Evolutionary conservation across 352 stramenopile species (phyloP).

Genomic region (Phytophthora macrochlamydospora): DNA sequence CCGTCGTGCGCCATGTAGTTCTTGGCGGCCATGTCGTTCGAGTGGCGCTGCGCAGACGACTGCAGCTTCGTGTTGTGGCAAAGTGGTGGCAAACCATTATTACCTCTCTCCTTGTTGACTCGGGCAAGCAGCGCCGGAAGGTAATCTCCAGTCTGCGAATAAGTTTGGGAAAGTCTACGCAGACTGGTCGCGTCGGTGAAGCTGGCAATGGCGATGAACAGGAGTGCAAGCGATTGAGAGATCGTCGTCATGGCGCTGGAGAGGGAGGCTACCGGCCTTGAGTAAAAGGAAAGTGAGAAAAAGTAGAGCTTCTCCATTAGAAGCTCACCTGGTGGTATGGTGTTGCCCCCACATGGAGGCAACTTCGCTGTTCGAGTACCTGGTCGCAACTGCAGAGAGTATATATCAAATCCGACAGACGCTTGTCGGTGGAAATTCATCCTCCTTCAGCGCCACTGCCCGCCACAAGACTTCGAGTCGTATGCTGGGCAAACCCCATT

Average conservation of each 20-base stretch:
- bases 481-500: too few species aligned
- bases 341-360: constrained; percentile 13
- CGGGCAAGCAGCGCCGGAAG: constrained; percentile 36
- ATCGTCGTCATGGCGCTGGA: constrained; percentile 4
- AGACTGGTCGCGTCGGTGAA: neutral
- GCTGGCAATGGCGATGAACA: constrained; percentile 2
- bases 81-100: constrained; percentile 27
- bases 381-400: constrained; percentile 3
- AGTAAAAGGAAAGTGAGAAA: constrained; percentile 13
- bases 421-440: too few species aligned
- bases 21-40: constrained; percentile 43
- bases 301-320: neutral
- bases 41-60: constrained; percentile 25
- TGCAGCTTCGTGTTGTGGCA: constrained; percentile 44
- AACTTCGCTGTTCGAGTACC: constrained; percentile 17
- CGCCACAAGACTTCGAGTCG: neutral
- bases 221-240: constrained; percentile 5
- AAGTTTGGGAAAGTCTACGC: constrained; percentile 27
- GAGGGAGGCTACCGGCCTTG: neutral
- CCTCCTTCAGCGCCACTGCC: constrained; percentile 5
- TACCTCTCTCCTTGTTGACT: constrained; percentile 48
- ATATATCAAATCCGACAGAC: neutral
- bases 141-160: constrained; percentile 20
- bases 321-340: constrained; percentile 8
- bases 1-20: constrained; percentile 55